These are phyloP conservation scores for Adenanthera pavonina DNA, from an alignment of 306 rosid genomes.

Conservation along the genomic window DNA sequence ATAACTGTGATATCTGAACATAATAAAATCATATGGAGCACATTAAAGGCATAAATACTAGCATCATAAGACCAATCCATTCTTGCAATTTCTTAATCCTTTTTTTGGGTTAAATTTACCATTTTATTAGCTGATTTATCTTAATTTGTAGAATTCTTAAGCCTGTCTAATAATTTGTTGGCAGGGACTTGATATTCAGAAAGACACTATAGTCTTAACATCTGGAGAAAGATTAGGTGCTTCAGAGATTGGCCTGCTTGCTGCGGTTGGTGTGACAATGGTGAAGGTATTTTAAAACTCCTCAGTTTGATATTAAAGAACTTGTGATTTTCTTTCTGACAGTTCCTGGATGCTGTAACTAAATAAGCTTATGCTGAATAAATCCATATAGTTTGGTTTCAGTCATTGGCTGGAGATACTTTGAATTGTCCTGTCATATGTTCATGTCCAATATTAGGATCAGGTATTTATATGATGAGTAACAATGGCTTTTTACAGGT, in stretches of 20 bases:
- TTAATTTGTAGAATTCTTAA: slow-evolving; percentile 20
- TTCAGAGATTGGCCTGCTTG: slow-evolving; percentile 95
- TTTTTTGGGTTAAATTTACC: not conserved
- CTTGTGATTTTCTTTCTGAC: slow-evolving; percentile 6
- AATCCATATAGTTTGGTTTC: slow-evolving; percentile 1
- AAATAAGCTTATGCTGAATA: slow-evolving; percentile 25
- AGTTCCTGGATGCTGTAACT: slow-evolving; percentile 12
- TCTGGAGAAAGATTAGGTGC: slow-evolving; percentile 85
- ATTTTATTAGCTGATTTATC: not conserved
- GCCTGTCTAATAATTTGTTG: slow-evolving; percentile 37
- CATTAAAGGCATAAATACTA: not conserved
- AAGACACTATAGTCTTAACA: slow-evolving; percentile 67
- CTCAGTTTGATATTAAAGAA: slow-evolving; percentile 20
- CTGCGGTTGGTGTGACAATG: slow-evolving; percentile 75
- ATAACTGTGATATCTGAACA: not conserved
- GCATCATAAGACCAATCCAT: not conserved
- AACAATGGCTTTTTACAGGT: slow-evolving; percentile 60
- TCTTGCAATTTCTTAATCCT: not conserved
- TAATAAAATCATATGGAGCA: not conserved
- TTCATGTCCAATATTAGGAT: not conserved
- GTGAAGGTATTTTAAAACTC: slow-evolving; percentile 65
- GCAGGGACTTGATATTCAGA: slow-evolving; percentile 82
- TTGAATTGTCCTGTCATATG: slow-evolving; percentile 14
- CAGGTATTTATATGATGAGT: slow-evolving; percentile 12
- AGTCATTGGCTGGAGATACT: slow-evolving; percentile 1